These are phyloP conservation scores for Penicillium capsulatum DNA, from an alignment of 2,329 filamentous ascomycete genomes.

Conservation along the genomic window DNA sequence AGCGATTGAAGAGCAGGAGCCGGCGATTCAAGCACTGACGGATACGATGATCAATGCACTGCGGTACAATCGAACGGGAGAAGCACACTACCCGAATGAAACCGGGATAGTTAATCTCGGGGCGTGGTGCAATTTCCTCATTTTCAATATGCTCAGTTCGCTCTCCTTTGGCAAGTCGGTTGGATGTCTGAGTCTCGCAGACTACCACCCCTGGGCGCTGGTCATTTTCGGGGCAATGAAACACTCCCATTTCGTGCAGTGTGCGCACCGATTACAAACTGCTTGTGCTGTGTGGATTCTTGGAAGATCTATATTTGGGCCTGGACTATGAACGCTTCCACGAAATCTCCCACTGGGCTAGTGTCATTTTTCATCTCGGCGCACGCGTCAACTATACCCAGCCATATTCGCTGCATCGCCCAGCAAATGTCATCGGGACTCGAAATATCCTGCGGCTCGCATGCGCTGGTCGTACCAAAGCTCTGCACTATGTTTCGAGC, in stretches of 20 bases:
- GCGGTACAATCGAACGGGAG: conserved; percentile 1
- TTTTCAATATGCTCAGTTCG: conserved; percentile 25
- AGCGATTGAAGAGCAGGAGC: conserved; percentile 5
- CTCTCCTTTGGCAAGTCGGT: conserved; percentile 23
- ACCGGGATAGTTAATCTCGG: conserved; percentile 15
- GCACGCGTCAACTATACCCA: conserved; percentile 70
- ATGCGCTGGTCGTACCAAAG: conserved; percentile 32
- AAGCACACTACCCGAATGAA: conserved; percentile 2
- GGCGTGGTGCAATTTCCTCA: conserved; percentile 21
- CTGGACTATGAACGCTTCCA: conserved; percentile 9
- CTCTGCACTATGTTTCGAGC: conserved; percentile 24
- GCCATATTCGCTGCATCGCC: conserved; percentile 63
- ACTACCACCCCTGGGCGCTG: conserved; percentile 27
- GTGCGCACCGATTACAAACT: conserved; percentile 6
- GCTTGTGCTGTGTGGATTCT: conserved; percentile 14
- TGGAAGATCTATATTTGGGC: conserved; percentile 61
- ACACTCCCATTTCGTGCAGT: conserved; percentile 6
- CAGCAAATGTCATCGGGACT: conserved; percentile 69
- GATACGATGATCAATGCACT: conserved; percentile 11
- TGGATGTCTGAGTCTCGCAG: conserved; percentile 13
- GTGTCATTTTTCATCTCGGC: conserved; percentile 72
- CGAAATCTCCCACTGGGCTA: conserved; percentile 51
- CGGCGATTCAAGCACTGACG: not conserved
- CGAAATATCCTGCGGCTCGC: conserved; percentile 68
- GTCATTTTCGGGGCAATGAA: conserved; percentile 13